Conservation (phyloP, 2,329 filamentous ascomycete genomes). For the Scedosporium boydii region DNA sequence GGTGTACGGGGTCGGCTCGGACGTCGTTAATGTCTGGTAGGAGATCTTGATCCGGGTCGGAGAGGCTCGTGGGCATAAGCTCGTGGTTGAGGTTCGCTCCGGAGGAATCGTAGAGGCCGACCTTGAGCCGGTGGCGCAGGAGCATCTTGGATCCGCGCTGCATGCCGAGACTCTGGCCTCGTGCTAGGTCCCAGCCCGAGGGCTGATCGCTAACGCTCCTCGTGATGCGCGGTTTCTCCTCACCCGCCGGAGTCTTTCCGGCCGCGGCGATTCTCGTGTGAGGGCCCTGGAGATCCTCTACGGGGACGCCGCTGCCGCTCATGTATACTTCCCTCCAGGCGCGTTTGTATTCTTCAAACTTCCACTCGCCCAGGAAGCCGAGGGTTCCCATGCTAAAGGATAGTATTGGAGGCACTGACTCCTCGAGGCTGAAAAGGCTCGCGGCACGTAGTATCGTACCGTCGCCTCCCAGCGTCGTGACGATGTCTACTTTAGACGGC, state of each 20-base stretch:
- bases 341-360: conserved; percentile 83
- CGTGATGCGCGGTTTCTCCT: background rate
- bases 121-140: conserved; percentile 76
- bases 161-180: conserved; percentile 72
- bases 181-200: conserved; percentile 57
- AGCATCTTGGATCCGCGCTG: conserved; percentile 70
- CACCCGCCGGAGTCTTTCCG: conserved; percentile 12
- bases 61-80: conserved; percentile 31
- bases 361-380: conserved; percentile 94
- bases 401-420: conserved; percentile 78
- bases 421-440: conserved; percentile 63
- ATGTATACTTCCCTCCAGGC: conserved; percentile 92
- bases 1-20: conserved; percentile 6
- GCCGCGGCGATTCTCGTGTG: conserved; percentile 25
- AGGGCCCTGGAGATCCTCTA: conserved; percentile 30
- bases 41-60: conserved; percentile 22
- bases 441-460: conserved; percentile 82
- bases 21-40: conserved; percentile 14
- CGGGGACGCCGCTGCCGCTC: conserved; percentile 48
- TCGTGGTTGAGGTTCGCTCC: conserved; percentile 50
- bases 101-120: conserved; percentile 68
- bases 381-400: conserved; percentile 96
- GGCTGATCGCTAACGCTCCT: background rate
- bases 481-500: conserved; percentile 75
- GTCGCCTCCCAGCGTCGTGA: conserved; percentile 86